Percentiles rank a stretch among this genome's conserved stretches.
These are phyloP conservation scores for Gymnopilus junonius DNA, from an alignment of 768 basidiomycete genomes.

Conservation along the genomic window DNA sequence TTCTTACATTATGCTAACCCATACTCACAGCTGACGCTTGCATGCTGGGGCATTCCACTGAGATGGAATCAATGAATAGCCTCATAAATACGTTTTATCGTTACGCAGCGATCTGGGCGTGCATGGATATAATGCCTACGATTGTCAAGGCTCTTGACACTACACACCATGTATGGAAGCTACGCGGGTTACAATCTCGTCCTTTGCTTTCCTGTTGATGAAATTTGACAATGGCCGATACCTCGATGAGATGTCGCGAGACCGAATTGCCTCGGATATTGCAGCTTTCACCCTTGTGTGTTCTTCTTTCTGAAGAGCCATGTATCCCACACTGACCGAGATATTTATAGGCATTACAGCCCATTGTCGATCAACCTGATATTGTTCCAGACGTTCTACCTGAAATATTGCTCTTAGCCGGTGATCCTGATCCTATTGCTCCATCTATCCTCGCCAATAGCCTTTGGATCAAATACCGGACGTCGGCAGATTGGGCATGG, in stretches of 20 bases:
- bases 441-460: conserved; percentile 74
- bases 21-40: conserved; percentile 52
- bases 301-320: conserved; percentile 3
- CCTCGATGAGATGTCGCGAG: conserved; percentile 56
- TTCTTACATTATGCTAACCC: conserved; percentile 2
- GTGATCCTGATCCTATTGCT: conserved; percentile 60
- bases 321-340: not conserved
- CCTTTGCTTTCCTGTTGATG: conserved; percentile 64
- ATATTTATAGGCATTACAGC: conserved; percentile 50
- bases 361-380: conserved; percentile 41
- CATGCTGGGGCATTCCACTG: conserved; percentile 56
- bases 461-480: conserved; percentile 84
- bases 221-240: conserved; percentile 67
- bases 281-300: conserved; percentile 64
- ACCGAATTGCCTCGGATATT: conserved; percentile 65
- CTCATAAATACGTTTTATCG: conserved; percentile 77
- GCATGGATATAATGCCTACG: conserved; percentile 63
- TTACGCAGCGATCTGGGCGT: conserved; percentile 76
- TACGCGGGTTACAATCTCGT: conserved; percentile 67
- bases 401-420: conserved; percentile 71
- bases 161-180: conserved; percentile 67
- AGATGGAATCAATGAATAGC: conserved; percentile 56
- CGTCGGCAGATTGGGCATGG: conserved; percentile 75
- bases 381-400: conserved; percentile 53
- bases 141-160: conserved; percentile 65